These are phyloP conservation scores for Gaeumannomyces tritici DNA, from an alignment of 2,329 filamentous ascomycete species.

Conservation along the genomic window DNA sequence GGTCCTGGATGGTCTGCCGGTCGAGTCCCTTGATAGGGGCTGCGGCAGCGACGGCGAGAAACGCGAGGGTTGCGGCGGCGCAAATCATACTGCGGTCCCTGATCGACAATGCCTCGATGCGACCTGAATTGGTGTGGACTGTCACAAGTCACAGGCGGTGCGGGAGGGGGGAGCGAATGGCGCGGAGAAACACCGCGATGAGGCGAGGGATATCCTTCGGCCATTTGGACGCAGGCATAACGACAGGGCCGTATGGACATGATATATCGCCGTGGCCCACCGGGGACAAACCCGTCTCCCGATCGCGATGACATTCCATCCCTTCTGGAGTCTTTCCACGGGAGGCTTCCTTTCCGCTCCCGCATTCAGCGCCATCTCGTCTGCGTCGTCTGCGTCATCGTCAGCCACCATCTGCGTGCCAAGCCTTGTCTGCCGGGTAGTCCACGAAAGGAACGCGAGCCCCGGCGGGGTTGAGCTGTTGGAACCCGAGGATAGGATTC, in stretches of 20 bases:
- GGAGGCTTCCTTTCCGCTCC: background rate
- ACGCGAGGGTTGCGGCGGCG: background rate
- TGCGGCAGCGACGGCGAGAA: background rate
- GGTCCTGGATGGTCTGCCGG: background rate
- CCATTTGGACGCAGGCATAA: background rate
- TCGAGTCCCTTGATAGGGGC: conserved; percentile 1
- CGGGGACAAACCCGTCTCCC: too few species aligned
- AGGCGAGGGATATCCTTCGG: background rate
- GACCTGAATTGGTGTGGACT: background rate
- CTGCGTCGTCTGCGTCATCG: background rate
- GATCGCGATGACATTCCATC: background rate
- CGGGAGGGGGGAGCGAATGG: background rate
- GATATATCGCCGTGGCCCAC: background rate
- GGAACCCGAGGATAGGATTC: background rate
- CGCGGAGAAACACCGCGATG: background rate
- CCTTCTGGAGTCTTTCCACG: background rate
- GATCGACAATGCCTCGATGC: background rate
- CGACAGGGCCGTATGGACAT: background rate
- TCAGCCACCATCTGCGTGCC: background rate
- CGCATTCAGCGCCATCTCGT: background rate
- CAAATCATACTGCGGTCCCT: background rate
- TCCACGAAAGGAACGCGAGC: background rate
- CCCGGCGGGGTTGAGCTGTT: background rate
- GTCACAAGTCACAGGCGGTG: background rate
- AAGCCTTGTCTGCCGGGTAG: background rate